Base-by-base conservation (phyloP, 257 asterid genomes). In the Primulina tabacum region DNA sequence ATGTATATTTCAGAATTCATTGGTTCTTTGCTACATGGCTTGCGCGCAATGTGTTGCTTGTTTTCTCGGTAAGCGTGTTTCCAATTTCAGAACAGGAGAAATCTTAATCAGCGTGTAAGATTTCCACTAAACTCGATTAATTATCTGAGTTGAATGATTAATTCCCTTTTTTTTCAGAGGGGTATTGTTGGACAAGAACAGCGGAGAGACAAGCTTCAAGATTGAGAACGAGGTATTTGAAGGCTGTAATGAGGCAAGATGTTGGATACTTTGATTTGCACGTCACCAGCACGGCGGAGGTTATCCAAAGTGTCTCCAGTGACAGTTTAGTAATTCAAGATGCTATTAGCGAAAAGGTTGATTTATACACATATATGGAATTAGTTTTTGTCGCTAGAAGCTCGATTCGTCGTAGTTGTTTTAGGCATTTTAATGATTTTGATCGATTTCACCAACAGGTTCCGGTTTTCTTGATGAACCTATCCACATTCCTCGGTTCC, bases 181-280 rank as follows among this genome's bases (percentile, higher is more conserved):
- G 96, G 1, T 94, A 85, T 80, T 94, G 97, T 67, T 94, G 97
- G 97, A 86, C 97, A 64, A 86, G 96, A 80, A 91, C 99, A 9
- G 96, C 93, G 11, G 97, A 90, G 83, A 86, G 97, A 61, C 97
- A 90, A 79, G 96, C 97, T 24, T 87, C 95, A 0, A 81, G 88
- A 64, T 55, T 93, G 60, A 78, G 97, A 68, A 77, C 83, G 12
- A 80, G 85, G 38, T 93, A 93, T 67, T 67, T 93, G 7, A 87
- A 88, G 81, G 97, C 99, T 61, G 96, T 90, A 64, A 75, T 93
- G 77, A 85, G 99, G 73, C 99, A 93, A 81, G 97, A 93, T 60
- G 92, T 93, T 2, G 97, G 97, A 62, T 94, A 90, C 74, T 94
- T 94, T 24, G 99, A 94, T 65, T 63, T 87, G 70, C 96, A 86